Evolutionary conservation across 176 grass and related monocot genomes (phyloP).

Genomic region (Zoysia japonica): DNA sequence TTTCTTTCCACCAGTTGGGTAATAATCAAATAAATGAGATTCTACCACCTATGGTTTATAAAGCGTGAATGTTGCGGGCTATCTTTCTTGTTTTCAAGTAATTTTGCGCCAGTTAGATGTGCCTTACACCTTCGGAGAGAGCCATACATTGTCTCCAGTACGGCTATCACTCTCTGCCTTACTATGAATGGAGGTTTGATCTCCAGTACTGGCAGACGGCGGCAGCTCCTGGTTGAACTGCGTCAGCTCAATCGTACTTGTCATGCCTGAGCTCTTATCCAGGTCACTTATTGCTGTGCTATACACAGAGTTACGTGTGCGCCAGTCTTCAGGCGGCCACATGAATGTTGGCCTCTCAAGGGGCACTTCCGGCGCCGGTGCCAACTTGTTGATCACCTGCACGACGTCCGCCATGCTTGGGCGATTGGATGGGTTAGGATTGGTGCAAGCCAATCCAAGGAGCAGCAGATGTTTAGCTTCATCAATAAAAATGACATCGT

Average conservation of each 20-base stretch:
- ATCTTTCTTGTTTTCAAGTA: no score
- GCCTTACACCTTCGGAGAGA: no score
- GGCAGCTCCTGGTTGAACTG: background rate
- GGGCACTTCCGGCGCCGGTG: background rate
- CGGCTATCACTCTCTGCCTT: no score
- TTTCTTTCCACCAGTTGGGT: no score
- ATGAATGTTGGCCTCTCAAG: background rate
- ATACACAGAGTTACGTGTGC: background rate
- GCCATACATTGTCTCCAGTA: no score
- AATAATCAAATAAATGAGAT: no score
- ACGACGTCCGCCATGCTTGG: background rate
- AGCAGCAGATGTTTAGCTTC: background rate
- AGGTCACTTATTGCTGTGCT: background rate
- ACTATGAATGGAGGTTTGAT: no score
- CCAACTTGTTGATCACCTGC: background rate
- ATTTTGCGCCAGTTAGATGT: no score
- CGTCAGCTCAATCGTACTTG: background rate
- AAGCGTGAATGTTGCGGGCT: no score
- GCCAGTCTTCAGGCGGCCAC: background rate
- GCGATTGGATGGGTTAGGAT: background rate
- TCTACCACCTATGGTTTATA: no score
- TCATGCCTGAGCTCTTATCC: background rate
- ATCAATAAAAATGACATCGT: background rate
- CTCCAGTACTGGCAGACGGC: no score
- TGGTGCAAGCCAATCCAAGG: conserved; percentile 13